Evolutionary conservation across 371 early-diverging fungal species (phyloP), one percentile per base, ranked within the genome.

Genomic region (Mortierella sp.): DNA sequence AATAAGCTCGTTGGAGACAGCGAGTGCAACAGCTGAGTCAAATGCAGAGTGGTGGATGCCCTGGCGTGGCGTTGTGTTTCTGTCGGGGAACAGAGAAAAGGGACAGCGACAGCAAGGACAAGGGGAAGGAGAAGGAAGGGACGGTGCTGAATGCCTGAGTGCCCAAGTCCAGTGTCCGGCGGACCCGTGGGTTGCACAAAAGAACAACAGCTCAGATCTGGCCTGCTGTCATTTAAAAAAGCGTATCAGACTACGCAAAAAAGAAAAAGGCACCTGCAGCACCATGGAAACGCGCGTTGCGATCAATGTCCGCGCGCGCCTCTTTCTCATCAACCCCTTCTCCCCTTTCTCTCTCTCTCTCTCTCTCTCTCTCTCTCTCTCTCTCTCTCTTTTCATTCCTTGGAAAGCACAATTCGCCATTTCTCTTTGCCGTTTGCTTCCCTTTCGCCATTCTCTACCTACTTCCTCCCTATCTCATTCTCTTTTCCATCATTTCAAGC

Each of bases 131-230:
- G 53, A 53, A 2, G 13, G 64, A 64, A 64, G 37, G 37, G 64
- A 40, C 6, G 43, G 6, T 40, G 43, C 43, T 40, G 43, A 40
- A 40, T 40, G 43, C 43, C 43, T 6, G 43, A 40, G n/a, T n/a
- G n/a, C n/a, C n/a, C n/a, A n/a, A n/a, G n/a, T n/a, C n/a, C n/a
- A n/a, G 43, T 40, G 43, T 28, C 61, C 19, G 28, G 16, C 61
- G 5, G 31, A 61, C 61, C 61, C 61, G 34, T 61, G 61, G 61
- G 46, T 69, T n/a, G 26, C 34, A 46, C 40, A 69, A 69, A 69
- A 44, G 34, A 40, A 40, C 43, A 40, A 6, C 6, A 40, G n/a
- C n/a, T n/a, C n/a, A n/a, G n/a, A n/a, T n/a, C n/a, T n/a, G n/a
- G n/a, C n/a, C n/a, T n/a, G n/a, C n/a, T n/a, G n/a, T n/a, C n/a